Evolutionary conservation across 2,329 filamentous ascomycete species (phyloP).

Genomic region (Didymella pinodella): DNA sequence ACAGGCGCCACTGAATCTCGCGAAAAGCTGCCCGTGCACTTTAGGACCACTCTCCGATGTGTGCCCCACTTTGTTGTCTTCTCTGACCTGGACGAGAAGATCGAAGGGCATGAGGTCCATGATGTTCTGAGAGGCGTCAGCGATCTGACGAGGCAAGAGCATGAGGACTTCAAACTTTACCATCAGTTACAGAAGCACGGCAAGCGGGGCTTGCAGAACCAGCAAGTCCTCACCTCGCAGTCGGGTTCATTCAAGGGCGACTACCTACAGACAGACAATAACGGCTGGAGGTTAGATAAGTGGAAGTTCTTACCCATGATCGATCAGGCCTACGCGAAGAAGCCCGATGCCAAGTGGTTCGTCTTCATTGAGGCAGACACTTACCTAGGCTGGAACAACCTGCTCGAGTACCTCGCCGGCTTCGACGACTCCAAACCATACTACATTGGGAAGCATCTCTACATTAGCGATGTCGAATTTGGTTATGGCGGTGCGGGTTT

Average conservation of each 20-base stretch:
- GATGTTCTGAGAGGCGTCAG: constrained; percentile 57
- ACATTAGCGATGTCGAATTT: constrained; percentile 55
- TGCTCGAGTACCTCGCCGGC: constrained; percentile 51
- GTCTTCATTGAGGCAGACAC: constrained; percentile 52
- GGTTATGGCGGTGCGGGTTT: constrained; percentile 58
- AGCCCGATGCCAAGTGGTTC: constrained; percentile 49
- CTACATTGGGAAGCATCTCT: constrained; percentile 56
- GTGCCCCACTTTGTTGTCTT: constrained; percentile 64
- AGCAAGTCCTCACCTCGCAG: constrained; percentile 40
- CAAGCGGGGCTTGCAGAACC: constrained; percentile 50
- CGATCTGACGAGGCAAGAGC: constrained; percentile 46
- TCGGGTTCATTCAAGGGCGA: constrained; percentile 48
- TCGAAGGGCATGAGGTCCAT: constrained; percentile 59
- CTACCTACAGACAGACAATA: constrained; percentile 46
- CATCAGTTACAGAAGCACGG: constrained; percentile 58
- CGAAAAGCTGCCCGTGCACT: constrained; percentile 65
- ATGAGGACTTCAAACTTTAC: constrained; percentile 63
- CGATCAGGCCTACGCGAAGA: constrained; percentile 55
- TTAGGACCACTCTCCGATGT: constrained; percentile 64
- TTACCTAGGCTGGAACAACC: constrained; percentile 49
- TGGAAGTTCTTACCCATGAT: constrained; percentile 67
- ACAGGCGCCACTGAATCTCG: constrained; percentile 67
- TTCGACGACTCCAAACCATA: constrained; percentile 51
- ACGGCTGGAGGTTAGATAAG: constrained; percentile 64
- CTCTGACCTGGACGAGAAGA: constrained; percentile 66